A percentile compares a stretch with the other conserved stretches of the same genome.
These are phyloP conservation scores for Gonium pectorale DNA, from an alignment of 139 green algal species.

Conservation along the genomic window DNA sequence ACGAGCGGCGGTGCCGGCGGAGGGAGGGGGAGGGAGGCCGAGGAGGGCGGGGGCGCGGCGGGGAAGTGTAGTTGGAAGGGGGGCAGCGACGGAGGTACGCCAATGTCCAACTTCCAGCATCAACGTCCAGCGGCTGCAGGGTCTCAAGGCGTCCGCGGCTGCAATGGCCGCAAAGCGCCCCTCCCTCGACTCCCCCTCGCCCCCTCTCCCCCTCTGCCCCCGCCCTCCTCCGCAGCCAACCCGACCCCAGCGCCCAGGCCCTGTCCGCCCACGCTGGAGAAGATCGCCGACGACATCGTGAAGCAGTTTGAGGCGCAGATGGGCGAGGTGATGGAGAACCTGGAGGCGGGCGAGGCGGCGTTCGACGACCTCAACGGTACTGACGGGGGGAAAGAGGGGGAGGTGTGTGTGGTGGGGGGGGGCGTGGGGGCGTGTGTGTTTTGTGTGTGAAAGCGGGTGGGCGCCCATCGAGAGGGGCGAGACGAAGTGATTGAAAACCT, in stretches of 20 bases:
- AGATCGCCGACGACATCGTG: constrained; percentile 80
- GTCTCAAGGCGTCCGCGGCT: not conserved
- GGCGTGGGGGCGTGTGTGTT: not conserved
- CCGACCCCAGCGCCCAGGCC: not conserved
- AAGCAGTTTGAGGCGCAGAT: constrained; percentile 87
- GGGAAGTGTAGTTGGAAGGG: not conserved
- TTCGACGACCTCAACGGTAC: constrained; percentile 86
- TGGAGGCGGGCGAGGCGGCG: constrained; percentile 71
- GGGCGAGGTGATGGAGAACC: constrained; percentile 82
- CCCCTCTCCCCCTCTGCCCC: not conserved
- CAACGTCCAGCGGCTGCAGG: not conserved
- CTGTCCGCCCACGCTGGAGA: constrained; percentile 59
- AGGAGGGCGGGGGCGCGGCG: not conserved
- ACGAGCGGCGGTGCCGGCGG: not conserved
- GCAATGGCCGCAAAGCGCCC: no score
- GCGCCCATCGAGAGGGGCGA: no score
- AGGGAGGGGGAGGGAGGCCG: not conserved
- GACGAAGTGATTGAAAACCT: no score
- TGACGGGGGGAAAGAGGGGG: not conserved
- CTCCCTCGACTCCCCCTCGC: not conserved
- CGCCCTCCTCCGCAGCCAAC: not conserved
- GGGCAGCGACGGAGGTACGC: not conserved
- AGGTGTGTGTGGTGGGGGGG: not conserved
- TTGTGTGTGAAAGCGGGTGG: no score
- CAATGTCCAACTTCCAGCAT: no score